phyloP scores from a whole-genome alignment of 1,284 basidiomycete species.

The Rhodotorula sp. region DNA sequence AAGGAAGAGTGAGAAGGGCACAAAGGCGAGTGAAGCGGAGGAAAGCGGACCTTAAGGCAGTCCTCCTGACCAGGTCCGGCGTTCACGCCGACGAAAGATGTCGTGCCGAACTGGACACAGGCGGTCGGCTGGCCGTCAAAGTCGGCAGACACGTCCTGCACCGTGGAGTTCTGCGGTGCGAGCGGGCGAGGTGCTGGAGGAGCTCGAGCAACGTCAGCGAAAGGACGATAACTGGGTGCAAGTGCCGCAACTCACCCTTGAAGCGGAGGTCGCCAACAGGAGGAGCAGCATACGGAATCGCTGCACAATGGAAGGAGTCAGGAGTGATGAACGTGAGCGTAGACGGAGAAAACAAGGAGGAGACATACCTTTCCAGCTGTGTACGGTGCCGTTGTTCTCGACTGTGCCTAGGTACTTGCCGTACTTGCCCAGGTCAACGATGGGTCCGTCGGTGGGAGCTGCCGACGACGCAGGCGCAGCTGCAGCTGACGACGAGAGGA shows the following conservation, averaged over 20 bases:
- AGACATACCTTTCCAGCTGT: constrained; percentile 32
- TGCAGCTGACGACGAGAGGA: too few species aligned
- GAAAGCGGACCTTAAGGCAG: constrained; percentile 21
- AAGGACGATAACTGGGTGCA: too few species aligned
- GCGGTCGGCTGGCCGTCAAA: constrained; percentile 7
- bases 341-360: too few species aligned
- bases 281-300: constrained; percentile 34
- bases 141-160: constrained; percentile 16
- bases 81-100: constrained; percentile 30
- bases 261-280: constrained; percentile 38
- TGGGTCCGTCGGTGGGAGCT: neutral
- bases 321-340: too few species aligned
- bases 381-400: constrained; percentile 22
- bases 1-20: neutral
- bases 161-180: neutral
- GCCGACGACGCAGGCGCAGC: too few species aligned
- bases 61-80: constrained; percentile 36
- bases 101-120: constrained; percentile 36
- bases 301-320: neutral
- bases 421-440: constrained; percentile 32
- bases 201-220: too few species aligned
- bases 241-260: constrained; percentile 16
- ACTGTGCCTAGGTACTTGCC: constrained; percentile 29
- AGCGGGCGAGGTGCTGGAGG: constrained; percentile 15
- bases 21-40: neutral